These are phyloP conservation scores for Penicillium sp. DNA, from an alignment of 2,329 filamentous ascomycete genomes.

Conservation along the genomic window DNA sequence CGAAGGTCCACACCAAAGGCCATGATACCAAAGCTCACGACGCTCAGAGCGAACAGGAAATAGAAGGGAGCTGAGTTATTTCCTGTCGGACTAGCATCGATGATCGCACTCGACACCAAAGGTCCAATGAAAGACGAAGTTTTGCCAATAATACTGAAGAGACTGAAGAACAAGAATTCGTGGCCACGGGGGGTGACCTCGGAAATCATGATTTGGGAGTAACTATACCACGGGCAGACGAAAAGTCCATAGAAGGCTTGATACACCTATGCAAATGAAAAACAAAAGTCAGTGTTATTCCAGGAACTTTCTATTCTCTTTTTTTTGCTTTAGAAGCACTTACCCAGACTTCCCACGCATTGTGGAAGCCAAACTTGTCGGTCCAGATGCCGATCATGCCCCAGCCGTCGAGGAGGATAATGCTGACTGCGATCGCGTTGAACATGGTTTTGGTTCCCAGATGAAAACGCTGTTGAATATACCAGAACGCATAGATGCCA, in stretches of 20 bases:
- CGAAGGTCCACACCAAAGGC: constrained; percentile 55
- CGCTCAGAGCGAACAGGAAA: constrained; percentile 56
- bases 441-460: constrained; percentile 64
- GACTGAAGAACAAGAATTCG: constrained; percentile 64
- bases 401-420: constrained; percentile 55
- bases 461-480: constrained; percentile 53
- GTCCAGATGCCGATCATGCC: constrained; percentile 57
- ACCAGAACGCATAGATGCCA: constrained; percentile 59
- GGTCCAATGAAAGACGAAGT: constrained; percentile 63
- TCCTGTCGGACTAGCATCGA: constrained; percentile 51
- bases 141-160: constrained; percentile 65
- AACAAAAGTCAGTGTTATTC: neutral
- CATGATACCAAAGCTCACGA: constrained; percentile 50
- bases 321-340: neutral
- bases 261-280: constrained; percentile 29
- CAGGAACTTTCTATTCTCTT: no score
- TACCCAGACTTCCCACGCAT: constrained; percentile 50
- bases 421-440: constrained; percentile 56
- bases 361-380: constrained; percentile 48
- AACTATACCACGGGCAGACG: constrained; percentile 65
- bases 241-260: constrained; percentile 58
- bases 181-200: constrained; percentile 63
- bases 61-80: constrained; percentile 61
- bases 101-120: constrained; percentile 62
- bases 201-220: constrained; percentile 65